Evolutionary conservation across 805 yeast species (phyloP).

Genomic region (Kodamaea jinghongensis): DNA sequence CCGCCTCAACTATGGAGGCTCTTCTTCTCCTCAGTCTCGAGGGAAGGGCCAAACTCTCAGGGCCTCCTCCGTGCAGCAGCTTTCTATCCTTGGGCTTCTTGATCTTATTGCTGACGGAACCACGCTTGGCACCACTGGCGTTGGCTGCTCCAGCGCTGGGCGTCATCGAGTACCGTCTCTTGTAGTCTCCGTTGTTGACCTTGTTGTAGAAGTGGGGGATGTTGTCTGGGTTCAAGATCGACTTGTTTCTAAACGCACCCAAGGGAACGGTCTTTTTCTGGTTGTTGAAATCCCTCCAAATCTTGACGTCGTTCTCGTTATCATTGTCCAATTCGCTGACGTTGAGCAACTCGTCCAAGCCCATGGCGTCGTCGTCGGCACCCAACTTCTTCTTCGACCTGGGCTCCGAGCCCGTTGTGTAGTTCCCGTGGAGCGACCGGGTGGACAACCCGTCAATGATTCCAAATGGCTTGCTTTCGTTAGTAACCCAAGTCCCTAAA

Average conservation of each 20-base stretch:
- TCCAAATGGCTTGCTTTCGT: constrained; percentile 78
- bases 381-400: constrained; percentile 13
- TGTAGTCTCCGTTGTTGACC: constrained; percentile 26
- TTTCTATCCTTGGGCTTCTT: constrained; percentile 4
- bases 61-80: constrained; percentile 3
- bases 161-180: constrained; percentile 21
- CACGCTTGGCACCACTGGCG: constrained; percentile 7
- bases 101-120: constrained; percentile 8
- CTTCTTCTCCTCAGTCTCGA: constrained; percentile 49
- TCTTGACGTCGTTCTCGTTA: constrained; percentile 54
- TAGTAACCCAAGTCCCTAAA: constrained; percentile 87
- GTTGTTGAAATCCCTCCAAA: constrained; percentile 45
- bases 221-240: constrained; percentile 28
- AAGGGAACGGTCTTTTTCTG: constrained; percentile 62
- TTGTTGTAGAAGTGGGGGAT: constrained; percentile 24
- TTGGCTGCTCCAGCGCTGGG: constrained; percentile 4
- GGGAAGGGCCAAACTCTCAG: constrained; percentile 11
- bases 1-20: constrained; percentile 71
- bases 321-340: constrained; percentile 81
- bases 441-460: constrained; percentile 94
- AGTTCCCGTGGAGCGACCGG: constrained; percentile 54
- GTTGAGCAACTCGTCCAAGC: constrained; percentile 79
- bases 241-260: constrained; percentile 85
- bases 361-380: constrained; percentile 40
- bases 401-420: constrained; percentile 14